Evolutionary conservation across 192 early-diverging fungal species (phyloP).

Genomic region (Coemansia guatemalensis): DNA sequence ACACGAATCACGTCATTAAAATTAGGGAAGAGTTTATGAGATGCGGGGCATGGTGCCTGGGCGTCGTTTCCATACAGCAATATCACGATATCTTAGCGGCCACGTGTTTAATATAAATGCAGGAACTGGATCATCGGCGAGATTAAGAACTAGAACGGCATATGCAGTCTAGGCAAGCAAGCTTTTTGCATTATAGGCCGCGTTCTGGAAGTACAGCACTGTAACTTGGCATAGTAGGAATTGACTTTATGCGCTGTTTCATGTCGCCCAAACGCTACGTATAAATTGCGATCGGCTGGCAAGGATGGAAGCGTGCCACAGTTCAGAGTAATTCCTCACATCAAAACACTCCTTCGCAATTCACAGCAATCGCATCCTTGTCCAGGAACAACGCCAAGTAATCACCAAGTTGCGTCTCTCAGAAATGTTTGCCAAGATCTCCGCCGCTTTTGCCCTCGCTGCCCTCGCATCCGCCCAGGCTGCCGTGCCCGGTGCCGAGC

Average conservation of each 20-base stretch:
- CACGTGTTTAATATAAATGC: constrained; percentile 6
- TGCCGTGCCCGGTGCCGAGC: constrained; percentile 3
- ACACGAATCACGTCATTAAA: not conserved
- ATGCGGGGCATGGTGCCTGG: not conserved
- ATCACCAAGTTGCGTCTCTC: constrained; percentile 13
- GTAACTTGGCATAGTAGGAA: not conserved
- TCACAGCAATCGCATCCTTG: not conserved
- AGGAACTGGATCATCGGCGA: not conserved
- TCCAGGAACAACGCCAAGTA: constrained; percentile 12
- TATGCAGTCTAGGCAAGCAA: not conserved
- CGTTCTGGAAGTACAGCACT: not conserved
- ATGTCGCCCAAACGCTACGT: not conserved
- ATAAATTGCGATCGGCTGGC: not conserved
- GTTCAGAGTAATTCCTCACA: not conserved
- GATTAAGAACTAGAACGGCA: not conserved
- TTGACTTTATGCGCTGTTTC: not conserved
- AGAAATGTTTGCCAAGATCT: constrained; percentile 43
- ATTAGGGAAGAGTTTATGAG: not conserved
- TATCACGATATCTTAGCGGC: not conserved
- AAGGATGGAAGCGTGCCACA: not conserved
- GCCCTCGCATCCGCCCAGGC: constrained; percentile 30
- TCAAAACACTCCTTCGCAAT: not conserved
- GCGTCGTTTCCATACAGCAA: not conserved
- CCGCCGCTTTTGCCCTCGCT: constrained; percentile 28
- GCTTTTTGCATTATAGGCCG: not conserved